These are phyloP conservation scores for Kodamaea anthophila DNA, from an alignment of 1,139 yeast genomes.

Conservation along the genomic window DNA sequence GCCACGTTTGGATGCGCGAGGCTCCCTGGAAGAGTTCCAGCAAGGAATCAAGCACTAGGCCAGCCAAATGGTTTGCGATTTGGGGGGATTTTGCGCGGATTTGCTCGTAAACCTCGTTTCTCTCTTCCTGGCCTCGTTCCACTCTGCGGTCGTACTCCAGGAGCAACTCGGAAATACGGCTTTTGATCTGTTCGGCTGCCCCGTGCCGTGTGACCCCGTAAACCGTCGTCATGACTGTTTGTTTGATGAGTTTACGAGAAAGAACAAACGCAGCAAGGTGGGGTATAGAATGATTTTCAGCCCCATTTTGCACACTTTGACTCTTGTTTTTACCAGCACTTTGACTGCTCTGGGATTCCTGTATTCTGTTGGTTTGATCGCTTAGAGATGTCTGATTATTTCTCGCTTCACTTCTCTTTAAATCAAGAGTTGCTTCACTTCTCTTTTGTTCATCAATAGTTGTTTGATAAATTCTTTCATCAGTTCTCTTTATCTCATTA, in stretches of 20 bases:
- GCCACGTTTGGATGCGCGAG: conserved; percentile 31
- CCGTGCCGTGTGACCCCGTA: conserved; percentile 41
- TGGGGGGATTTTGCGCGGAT: conserved; percentile 3
- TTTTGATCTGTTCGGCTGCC: conserved; percentile 28
- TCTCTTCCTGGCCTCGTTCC: conserved; percentile 5
- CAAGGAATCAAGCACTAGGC: conserved; percentile 26
- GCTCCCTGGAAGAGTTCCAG: conserved; percentile 32
- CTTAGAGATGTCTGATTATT: too few species aligned
- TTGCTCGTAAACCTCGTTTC: conserved; percentile 2
- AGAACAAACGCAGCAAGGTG: conserved; percentile 12
- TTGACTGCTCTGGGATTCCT: too few species aligned
- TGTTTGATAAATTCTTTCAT: too few species aligned
- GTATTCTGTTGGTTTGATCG: too few species aligned
- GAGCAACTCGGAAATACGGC: conserved; percentile 19
- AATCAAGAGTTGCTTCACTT: too few species aligned
- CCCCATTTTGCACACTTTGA: neutral
- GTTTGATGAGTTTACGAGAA: conserved; percentile 33
- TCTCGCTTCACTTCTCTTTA: too few species aligned
- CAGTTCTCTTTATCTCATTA: too few species aligned
- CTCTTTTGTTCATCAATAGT: too few species aligned
- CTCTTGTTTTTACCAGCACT: too few species aligned
- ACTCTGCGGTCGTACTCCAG: conserved; percentile 12
- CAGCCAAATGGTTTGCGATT: conserved; percentile 22
- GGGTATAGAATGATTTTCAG: neutral
- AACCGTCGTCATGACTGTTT: conserved; percentile 45